phyloP scores from a whole-genome alignment of 768 basidiomycete species.

The Collybiopsis confluens region DNA sequence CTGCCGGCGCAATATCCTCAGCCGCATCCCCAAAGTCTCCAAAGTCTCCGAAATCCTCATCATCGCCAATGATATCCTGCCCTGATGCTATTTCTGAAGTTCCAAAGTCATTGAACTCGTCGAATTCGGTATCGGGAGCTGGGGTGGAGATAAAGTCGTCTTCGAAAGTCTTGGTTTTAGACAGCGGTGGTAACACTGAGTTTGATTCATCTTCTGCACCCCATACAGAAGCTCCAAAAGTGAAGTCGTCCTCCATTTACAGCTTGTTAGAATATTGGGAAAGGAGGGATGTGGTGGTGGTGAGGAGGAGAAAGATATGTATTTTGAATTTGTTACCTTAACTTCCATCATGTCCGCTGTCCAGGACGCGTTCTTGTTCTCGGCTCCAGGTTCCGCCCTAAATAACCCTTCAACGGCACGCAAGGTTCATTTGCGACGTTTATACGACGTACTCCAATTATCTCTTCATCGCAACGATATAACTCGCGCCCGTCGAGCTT shows the following conservation, averaged over 20 bases:
- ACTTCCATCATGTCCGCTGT: neutral
- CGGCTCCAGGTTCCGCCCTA: constrained; percentile 37
- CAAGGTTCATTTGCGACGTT: constrained; percentile 67
- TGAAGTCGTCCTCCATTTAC: constrained; percentile 67
- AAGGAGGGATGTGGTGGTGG: neutral
- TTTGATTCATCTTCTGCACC: constrained; percentile 41
- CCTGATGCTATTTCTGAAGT: constrained; percentile 36
- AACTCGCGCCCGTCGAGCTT: constrained; percentile 59
- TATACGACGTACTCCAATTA: constrained; percentile 72
- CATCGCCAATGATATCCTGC: constrained; percentile 39
- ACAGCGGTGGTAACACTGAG: constrained; percentile 25
- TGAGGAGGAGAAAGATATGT: neutral
- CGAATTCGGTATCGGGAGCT: constrained; percentile 31
- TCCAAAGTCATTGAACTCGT: constrained; percentile 65
- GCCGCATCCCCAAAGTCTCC: constrained; percentile 79
- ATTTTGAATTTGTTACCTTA: constrained; percentile 7
- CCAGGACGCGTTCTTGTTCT: constrained; percentile 56
- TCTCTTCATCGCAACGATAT: constrained; percentile 66
- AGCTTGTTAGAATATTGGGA: neutral
- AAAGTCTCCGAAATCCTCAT: constrained; percentile 86
- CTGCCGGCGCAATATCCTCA: constrained; percentile 19
- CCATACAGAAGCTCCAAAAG: constrained; percentile 75
- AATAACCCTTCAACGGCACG: constrained; percentile 50
- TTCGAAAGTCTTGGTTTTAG: constrained; percentile 15
- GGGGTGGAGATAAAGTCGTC: constrained; percentile 13